Base-by-base conservation (phyloP, 306 rosid genomes). In the Medicago lupulina region DNA sequence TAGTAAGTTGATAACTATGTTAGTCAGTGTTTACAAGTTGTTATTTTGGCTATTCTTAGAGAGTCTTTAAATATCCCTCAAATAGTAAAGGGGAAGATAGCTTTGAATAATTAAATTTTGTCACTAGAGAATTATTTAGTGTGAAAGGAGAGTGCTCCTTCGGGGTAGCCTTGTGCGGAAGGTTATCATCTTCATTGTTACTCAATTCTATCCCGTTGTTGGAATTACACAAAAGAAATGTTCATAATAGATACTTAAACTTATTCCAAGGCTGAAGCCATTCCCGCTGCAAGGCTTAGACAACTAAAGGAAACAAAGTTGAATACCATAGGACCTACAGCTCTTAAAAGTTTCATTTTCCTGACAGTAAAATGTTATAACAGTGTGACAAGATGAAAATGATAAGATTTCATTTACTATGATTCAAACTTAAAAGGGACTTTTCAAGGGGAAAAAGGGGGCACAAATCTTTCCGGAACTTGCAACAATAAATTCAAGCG, bases 281-380 rank as follows among this genome's bases (percentile, higher is more conserved):
- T 31, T 11, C 34, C 21, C 17, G 64, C 66, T 2, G 60, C 54
- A 55, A 47, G 78, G 78, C 47, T 75, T 40, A 49, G 76, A 79
- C 55, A 76, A 59, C 72, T 76, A 54, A 50, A 55, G 65, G 64
- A 44, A 73, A 58, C 34, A 71, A 79, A 57, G 21, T 54, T 25
- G 57, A 68, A 73, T 53, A 72, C 49, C 38, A 40, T 12, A 34
- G 59, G 59, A 59, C 36, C 67, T 51, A 76, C 34, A 36, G 70
- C 21, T 73, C 47, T 34, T 36, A 38, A 63, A 63, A 69, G 51
- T 34, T 70, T 57, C 47, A 64, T 67, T 49, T 63, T 11, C 41
- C 43, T 54, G 49, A 23, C 19, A 10, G 75, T 63, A 71, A 76
- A 67, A 59, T 12, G 43, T 71, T 34, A 55, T 60, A 36, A 40